Percentiles rank a stretch among this genome's conserved stretches.
Conservation (phyloP, 1,284 basidiomycete species). For the Mycosarcoma mackinlayi region DNA sequence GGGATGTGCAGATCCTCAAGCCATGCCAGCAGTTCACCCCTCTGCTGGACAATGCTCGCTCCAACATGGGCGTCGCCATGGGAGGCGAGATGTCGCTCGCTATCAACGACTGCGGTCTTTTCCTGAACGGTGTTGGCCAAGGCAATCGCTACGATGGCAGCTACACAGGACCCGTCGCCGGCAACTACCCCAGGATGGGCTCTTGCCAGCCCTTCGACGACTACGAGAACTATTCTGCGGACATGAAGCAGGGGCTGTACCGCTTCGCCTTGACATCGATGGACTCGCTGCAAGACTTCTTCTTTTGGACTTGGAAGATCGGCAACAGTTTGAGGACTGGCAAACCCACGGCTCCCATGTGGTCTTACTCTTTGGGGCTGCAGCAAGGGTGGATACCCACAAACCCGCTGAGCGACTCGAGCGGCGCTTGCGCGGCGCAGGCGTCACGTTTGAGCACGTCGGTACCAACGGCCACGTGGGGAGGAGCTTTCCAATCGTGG, state of each 20-base stretch:
- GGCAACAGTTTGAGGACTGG: conserved; percentile 52
- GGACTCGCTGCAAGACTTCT: conserved; percentile 59
- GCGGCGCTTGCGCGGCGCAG: conserved; percentile 35
- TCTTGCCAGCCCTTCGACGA: conserved; percentile 54
- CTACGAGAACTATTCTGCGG: conserved; percentile 48
- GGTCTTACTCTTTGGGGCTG: conserved; percentile 65
- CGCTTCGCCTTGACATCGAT: conserved; percentile 51
- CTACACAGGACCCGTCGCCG: conserved; percentile 66
- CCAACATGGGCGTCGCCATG: conserved; percentile 62
- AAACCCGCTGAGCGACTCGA: conserved; percentile 35
- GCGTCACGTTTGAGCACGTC: conserved; percentile 16
- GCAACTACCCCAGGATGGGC: conserved; percentile 46
- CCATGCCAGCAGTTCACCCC: conserved; percentile 59
- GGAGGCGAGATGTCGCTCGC: conserved; percentile 71
- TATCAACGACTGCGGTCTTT: conserved; percentile 85
- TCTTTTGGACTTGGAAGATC: conserved; percentile 85
- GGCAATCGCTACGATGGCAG: conserved; percentile 84
- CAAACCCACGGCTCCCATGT: conserved; percentile 56
- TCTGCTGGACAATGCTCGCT: conserved; percentile 43
- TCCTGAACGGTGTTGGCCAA: conserved; percentile 74
- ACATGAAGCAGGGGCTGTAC: conserved; percentile 33
- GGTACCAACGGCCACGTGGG: conserved; percentile 36
- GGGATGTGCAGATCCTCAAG: conserved; percentile 55
- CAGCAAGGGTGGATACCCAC: conserved; percentile 63
- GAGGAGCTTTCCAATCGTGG: conserved; percentile 39